phyloP scores from a whole-genome alignment of 768 basidiomycete genomes.

The Fistulinella prunicolor region DNA sequence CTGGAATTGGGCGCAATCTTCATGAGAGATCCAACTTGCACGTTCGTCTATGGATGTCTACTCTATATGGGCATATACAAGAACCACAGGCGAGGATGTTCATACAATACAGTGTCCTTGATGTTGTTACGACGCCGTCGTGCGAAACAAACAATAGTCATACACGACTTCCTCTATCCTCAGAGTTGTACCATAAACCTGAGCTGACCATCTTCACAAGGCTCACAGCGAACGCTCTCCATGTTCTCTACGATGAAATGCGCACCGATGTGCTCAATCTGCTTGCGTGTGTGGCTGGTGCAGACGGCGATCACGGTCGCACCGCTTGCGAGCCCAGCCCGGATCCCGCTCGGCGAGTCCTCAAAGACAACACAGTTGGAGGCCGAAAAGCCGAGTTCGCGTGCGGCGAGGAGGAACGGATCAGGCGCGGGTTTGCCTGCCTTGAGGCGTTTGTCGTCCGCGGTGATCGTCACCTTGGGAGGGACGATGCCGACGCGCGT shows the following conservation, averaged over 20 bases:
- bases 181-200: constrained; percentile 41
- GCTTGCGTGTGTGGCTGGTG: constrained; percentile 61
- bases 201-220: constrained; percentile 40
- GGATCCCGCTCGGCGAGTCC: constrained; percentile 66
- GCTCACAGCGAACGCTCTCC: constrained; percentile 45
- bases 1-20: too few relatives aligned
- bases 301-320: constrained; percentile 72
- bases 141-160: too few relatives aligned
- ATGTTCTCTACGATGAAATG: constrained; percentile 56
- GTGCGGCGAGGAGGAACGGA: constrained; percentile 61
- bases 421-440: constrained; percentile 63
- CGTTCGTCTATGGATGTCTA: too few relatives aligned
- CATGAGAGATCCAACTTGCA: too few relatives aligned
- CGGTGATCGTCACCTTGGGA: constrained; percentile 69
- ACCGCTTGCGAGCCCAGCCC: constrained; percentile 69
- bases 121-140: too few relatives aligned
- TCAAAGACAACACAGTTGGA: constrained; percentile 74
- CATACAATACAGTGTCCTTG: too few relatives aligned
- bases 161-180: neutral
- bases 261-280: constrained; percentile 55
- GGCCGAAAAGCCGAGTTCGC: constrained; percentile 53
- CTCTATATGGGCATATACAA: too few relatives aligned
- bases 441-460: constrained; percentile 71
- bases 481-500: constrained; percentile 66
- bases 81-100: too few relatives aligned